Evolutionary conservation across 352 stramenopile species (phyloP), one percentile per base, ranked within the genome.

Genomic region (Phytophthora sansomeana): DNA sequence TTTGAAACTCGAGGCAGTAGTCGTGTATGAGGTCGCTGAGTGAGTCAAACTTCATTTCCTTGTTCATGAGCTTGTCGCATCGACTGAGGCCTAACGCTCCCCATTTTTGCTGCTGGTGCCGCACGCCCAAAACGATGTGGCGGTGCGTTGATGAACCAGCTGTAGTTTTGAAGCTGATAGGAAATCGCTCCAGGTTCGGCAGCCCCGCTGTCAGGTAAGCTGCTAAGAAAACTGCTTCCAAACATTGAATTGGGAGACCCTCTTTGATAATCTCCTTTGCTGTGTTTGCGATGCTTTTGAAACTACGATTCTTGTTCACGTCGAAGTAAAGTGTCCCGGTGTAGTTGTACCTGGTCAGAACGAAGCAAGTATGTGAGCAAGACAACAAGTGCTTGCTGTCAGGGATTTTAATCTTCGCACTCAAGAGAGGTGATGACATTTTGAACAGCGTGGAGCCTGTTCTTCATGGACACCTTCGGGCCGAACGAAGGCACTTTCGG

Each of bases 261-360:
- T 97, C 85, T 43, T 78, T 81, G 21, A 92, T 66, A 46, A 96
- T 97, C 13, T 96, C 89, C 54, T 95, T 94, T 3, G 90, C 90
- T 0, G 89, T 96, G 28, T 80, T 87, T 5, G 86, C 84, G 19
- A 97, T 90, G 43, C 86, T 94, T 67, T 96, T 96, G 65, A 94
- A 92, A 63, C 89, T 96, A 21, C 87, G 83, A 56, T 97, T 92
- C 52, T 96, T 96, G 69, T 83, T 91, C 28, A 95, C 78, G 39
- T 92, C 80, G 50, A 96, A 97, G 61, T 96, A 96, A 13, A 91
- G 48, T 10, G 74, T 91, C 19, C 87, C 87, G 1, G 89, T 96
- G 77, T 96, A 95, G 74, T 96, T 97, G 71, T 95, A 94, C 59
- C 78, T 88, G 32, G 5, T 19, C 43, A 38, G 11, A 44, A 54